phyloP scores from a whole-genome alignment of 164 flowering plant species.

The Protea cynaroides region DNA sequence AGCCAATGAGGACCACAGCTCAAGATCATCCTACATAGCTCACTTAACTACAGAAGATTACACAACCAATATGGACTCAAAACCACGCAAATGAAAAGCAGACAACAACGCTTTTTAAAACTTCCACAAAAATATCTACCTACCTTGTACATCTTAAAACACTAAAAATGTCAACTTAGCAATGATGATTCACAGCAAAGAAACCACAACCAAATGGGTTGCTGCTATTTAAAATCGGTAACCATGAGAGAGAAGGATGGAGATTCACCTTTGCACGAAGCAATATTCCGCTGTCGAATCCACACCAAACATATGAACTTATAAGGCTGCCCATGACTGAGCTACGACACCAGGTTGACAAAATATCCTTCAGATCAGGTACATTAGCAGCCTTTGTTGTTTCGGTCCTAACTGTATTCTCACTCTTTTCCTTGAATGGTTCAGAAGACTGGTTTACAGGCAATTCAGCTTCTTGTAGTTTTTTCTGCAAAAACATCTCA shows the following conservation, averaged over 20 bases:
- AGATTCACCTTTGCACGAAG: conserved; percentile 51
- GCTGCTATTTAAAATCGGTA: too few relatives aligned
- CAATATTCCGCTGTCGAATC: conserved; percentile 33
- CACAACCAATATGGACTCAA: background rate
- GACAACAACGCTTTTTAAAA: background rate
- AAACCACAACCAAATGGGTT: too few relatives aligned
- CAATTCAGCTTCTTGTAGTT: conserved; percentile 39
- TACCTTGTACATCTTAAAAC: background rate
- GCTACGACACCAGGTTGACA: conserved; percentile 45
- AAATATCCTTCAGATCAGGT: conserved; percentile 29
- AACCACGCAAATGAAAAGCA: background rate
- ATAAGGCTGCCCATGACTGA: conserved; percentile 45
- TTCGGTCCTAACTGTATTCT: conserved; percentile 15
- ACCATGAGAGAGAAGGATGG: background rate
- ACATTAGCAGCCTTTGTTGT: conserved; percentile 22
- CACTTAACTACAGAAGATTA: background rate
- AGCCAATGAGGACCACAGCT: too few relatives aligned
- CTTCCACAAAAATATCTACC: background rate
- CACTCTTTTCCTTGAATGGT: conserved; percentile 22
- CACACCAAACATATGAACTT: conserved; percentile 46
- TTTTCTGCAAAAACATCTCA: conserved; percentile 63
- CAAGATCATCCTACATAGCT: background rate
- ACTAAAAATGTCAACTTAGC: background rate
- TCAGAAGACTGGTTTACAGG: conserved; percentile 25
- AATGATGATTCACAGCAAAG: background rate